phyloP scores from a whole-genome alignment of 1,139 yeast species.

The Suhomyces anneliseae region DNA sequence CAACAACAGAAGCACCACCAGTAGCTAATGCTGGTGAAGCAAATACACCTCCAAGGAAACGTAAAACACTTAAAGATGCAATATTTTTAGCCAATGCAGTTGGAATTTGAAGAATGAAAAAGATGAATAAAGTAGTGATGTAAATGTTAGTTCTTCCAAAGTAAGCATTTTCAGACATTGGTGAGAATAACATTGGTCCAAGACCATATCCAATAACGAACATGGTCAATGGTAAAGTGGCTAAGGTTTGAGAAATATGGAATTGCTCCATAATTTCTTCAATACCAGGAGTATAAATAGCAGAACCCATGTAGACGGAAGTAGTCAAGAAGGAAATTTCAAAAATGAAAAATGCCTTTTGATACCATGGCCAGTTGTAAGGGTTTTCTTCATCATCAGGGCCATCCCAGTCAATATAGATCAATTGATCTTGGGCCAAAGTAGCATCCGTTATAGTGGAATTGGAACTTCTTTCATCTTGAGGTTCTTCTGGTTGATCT shows the following conservation, averaged over 20 bases:
- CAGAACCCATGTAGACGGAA: conserved; percentile 59
- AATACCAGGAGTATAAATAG: conserved; percentile 60
- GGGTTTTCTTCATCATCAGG: conserved; percentile 60
- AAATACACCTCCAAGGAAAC: conserved; percentile 36
- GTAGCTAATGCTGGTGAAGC: conserved; percentile 37
- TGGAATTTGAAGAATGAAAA: conserved; percentile 32
- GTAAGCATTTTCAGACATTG: conserved; percentile 37
- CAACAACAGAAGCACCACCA: conserved; percentile 38
- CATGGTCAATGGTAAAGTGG: conserved; percentile 34
- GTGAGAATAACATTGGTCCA: conserved; percentile 40
- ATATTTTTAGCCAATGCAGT: conserved; percentile 30
- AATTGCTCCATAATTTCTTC: conserved; percentile 29
- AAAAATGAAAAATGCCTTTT: conserved; percentile 38
- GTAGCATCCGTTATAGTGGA: too few species aligned
- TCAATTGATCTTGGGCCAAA: not conserved
- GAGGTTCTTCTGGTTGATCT: conserved; percentile 11
- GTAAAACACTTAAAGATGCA: conserved; percentile 29
- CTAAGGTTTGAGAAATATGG: conserved; percentile 24
- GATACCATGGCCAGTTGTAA: conserved; percentile 49
- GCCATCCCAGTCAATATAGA: conserved; percentile 44
- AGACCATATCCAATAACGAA: conserved; percentile 41
- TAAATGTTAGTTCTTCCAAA: conserved; percentile 54
- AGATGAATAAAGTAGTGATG: conserved; percentile 27
- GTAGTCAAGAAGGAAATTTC: conserved; percentile 48
- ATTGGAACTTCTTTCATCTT: not conserved